Evolutionary conservation across 257 asterid species (phyloP).

Genomic region (Parsonsia alboflavescens): DNA sequence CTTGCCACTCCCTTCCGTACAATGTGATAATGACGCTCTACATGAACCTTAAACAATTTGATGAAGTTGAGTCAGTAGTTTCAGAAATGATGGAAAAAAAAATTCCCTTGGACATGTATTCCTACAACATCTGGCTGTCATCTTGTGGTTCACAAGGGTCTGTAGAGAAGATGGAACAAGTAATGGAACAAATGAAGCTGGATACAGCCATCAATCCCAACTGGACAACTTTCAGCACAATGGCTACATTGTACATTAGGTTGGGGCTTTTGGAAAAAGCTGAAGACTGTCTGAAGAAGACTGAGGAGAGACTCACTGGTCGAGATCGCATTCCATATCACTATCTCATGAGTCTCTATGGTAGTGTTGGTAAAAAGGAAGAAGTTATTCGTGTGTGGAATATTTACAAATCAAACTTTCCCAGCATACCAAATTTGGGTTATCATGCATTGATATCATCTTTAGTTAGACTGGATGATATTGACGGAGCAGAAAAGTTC

Average conservation of each 20-base stretch:
- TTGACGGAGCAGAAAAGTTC: slow-evolving; percentile 66
- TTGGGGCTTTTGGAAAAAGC: slow-evolving; percentile 54
- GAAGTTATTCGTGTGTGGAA: slow-evolving; percentile 81
- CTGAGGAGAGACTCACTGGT: slow-evolving; percentile 61
- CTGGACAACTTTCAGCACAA: slow-evolving; percentile 85
- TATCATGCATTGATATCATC: slow-evolving; percentile 68
- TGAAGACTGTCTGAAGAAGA: slow-evolving; percentile 46
- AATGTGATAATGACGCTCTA: slow-evolving; percentile 94
- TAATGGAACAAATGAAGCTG: slow-evolving; percentile 52
- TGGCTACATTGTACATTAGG: slow-evolving; percentile 72
- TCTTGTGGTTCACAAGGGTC: slow-evolving; percentile 57
- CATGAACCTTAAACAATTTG: slow-evolving; percentile 52
- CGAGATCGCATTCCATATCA: slow-evolving; percentile 72
- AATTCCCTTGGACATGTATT: slow-evolving; percentile 49
- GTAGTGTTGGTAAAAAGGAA: slow-evolving; percentile 59
- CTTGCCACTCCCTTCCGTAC: slow-evolving; percentile 57
- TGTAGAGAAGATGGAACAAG: slow-evolving; percentile 64
- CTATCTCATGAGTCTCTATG: slow-evolving; percentile 70
- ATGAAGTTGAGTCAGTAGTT: slow-evolving; percentile 48
- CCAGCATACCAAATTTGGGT: slow-evolving; percentile 57
- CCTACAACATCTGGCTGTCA: slow-evolving; percentile 85
- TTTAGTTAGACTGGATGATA: slow-evolving; percentile 52
- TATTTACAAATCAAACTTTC: slow-evolving; percentile 52
- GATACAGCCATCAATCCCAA: slow-evolving; percentile 54
- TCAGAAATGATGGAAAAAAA: slow-evolving; percentile 61